A percentile compares a stretch with the other conserved stretches of the same genome.
These are phyloP conservation scores for Huntiella decipiens DNA, from an alignment of 2,329 filamentous ascomycete species.

Conservation along the genomic window DNA sequence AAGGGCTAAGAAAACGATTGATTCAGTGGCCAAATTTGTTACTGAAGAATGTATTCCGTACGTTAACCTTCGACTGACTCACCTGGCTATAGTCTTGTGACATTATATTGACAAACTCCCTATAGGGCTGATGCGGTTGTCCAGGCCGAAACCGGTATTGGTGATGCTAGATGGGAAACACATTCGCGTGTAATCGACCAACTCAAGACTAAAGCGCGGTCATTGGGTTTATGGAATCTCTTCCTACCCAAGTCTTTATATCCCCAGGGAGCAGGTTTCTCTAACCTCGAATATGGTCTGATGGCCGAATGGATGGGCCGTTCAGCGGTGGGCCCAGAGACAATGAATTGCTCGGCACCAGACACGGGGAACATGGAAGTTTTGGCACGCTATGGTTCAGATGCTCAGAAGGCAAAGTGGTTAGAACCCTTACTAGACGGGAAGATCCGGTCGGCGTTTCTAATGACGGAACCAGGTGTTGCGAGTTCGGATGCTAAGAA, in stretches of 20 bases:
- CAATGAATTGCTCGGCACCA: slow-evolving; percentile 75
- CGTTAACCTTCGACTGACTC: slow-evolving; percentile 15
- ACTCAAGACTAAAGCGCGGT: slow-evolving; percentile 64
- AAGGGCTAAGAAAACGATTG: slow-evolving; percentile 63
- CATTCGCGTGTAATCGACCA: slow-evolving; percentile 74
- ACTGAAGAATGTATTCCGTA: slow-evolving; percentile 83
- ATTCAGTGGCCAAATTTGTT: slow-evolving; percentile 85
- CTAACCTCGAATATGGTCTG: slow-evolving; percentile 87
- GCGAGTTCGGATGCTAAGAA: slow-evolving; percentile 87
- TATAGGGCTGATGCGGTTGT: slow-evolving; percentile 58
- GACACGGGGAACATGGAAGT: slow-evolving; percentile 97
- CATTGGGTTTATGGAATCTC: slow-evolving; percentile 92
- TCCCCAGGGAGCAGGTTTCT: slow-evolving; percentile 83
- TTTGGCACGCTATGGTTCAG: slow-evolving; percentile 74
- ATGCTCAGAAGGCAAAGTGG: slow-evolving; percentile 70
- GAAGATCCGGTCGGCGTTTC: slow-evolving; percentile 71
- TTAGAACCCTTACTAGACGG: slow-evolving; percentile 64
- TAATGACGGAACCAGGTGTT: slow-evolving; percentile 85
- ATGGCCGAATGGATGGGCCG: slow-evolving; percentile 95
- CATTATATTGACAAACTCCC: slow-evolving; percentile 7
- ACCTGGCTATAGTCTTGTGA: not conserved
- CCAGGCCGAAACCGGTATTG: slow-evolving; percentile 59
- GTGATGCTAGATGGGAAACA: slow-evolving; percentile 56
- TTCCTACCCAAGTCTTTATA: slow-evolving; percentile 92
- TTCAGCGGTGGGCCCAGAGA: slow-evolving; percentile 65